Evolutionary conservation across 2,329 filamentous ascomycete species (phyloP).

Genomic region (Diaporthe velutina): DNA sequence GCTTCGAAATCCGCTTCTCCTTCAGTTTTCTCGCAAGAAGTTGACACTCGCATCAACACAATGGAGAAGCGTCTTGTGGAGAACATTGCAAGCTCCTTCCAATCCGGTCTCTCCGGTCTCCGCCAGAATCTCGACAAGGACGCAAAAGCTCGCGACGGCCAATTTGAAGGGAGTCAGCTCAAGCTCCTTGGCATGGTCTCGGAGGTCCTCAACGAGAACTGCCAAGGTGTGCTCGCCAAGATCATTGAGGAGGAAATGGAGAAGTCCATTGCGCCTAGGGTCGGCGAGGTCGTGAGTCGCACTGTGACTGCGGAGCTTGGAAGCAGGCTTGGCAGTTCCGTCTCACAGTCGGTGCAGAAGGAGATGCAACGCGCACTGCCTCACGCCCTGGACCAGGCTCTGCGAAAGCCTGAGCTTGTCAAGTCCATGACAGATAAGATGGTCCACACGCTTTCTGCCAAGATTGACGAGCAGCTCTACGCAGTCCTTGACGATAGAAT

Average conservation of each 20-base stretch:
- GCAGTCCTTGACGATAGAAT: conserved; percentile 72
- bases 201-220: conserved; percentile 72
- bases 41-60: conserved; percentile 66
- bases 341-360: conserved; percentile 76
- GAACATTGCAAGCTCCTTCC: conserved; percentile 31
- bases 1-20: conserved; percentile 46
- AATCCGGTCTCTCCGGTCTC: conserved; percentile 31
- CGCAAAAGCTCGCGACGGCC: conserved; percentile 62
- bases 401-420: conserved; percentile 81
- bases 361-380: conserved; percentile 82
- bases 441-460: conserved; percentile 73
- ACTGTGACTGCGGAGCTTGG: conserved; percentile 80
- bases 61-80: conserved; percentile 63
- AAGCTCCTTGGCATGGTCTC: conserved; percentile 70
- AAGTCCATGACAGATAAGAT: conserved; percentile 81
- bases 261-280: conserved; percentile 79
- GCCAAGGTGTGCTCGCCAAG: conserved; percentile 78
- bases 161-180: conserved; percentile 66
- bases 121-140: conserved; percentile 71
- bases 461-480: conserved; percentile 78
- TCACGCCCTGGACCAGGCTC: conserved; percentile 72
- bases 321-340: conserved; percentile 73
- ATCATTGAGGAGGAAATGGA: conserved; percentile 84
- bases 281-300: conserved; percentile 76
- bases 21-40: conserved; percentile 55